Evolutionary conservation across 2,329 filamentous ascomycete genomes (phyloP), one percentile per base, ranked within the genome.

Genomic region (Trichoderma simmonsii): DNA sequence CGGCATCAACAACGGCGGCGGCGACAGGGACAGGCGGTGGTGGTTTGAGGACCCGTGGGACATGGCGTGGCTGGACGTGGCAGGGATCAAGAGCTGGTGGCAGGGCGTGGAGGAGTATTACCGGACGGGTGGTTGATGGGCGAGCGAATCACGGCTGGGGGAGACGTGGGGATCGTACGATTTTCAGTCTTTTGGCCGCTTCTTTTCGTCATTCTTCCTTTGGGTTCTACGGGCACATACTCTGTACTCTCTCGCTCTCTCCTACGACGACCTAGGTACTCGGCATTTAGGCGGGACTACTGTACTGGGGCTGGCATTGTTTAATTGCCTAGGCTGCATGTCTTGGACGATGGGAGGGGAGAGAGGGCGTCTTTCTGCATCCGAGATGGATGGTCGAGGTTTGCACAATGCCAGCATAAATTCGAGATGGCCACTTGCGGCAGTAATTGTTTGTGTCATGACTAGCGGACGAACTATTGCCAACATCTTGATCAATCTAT

Each of bases 41-140:
- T 88, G 87, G 87, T 84, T 84, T 64, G 82, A 86, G 75, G 79
- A 86, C 65, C 86, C 86, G 4, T 74, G 73, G 36, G 79, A 83
- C 32, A 75, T 88, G 73, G 76, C 73, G 2, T 89, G 86, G 86
- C 88, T 86, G 57, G 82, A 86, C 76, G 84, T 86, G 11, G 76
- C 77, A 3, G 83, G 82, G 3, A 77, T 87, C 72, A 81, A 80
- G 73, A 73, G 73, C 8, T 87, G 86, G 86, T 87, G 86, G 86
- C 73, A 75, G 2, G 74, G 78, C 24, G 74, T 78, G 64, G 71
- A 77, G 32, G 61, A 54, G 36, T 70, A 70, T 21, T 24, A 54
- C 48, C n/a, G 48, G 48, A 24, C 48, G 48, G 48, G 48, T 9
- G 15, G 36, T 39, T 39, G n/a, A 51, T 24, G n/a, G 4, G 48